Evolutionary conservation across 495 filamentous ascomycete genomes (phyloP).

Genomic region (Evansstolkia leycettana): DNA sequence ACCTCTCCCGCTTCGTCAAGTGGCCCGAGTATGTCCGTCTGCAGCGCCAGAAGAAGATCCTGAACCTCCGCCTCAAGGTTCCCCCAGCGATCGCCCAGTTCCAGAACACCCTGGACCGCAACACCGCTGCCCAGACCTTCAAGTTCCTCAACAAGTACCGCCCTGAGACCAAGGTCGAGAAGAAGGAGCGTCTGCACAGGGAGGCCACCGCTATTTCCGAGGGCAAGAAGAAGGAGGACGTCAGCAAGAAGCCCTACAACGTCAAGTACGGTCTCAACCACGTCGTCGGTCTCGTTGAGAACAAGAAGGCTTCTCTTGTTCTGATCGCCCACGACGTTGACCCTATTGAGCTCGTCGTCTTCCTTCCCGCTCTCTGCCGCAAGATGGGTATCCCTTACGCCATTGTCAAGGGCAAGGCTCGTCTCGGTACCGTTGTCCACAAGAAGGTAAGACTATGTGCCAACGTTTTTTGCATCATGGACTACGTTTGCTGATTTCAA

Average conservation of each 20-base stretch:
- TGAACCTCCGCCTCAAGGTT: constrained; percentile 97
- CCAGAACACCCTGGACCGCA: constrained; percentile 93
- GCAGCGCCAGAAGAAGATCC: constrained; percentile 99
- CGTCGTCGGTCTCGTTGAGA: constrained; percentile 98
- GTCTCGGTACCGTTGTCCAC: constrained; percentile 97
- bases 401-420: constrained; percentile 99
- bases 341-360: constrained; percentile 98
- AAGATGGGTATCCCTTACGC: constrained; percentile 99
- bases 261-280: constrained; percentile 99
- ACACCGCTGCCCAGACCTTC: constrained; percentile 91
- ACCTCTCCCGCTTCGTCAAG: constrained; percentile 98
- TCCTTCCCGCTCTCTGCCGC: constrained; percentile 95
- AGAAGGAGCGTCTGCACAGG: constrained; percentile 98
- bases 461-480: neutral
- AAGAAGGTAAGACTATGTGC: constrained; percentile 67
- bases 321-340: constrained; percentile 99
- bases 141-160: constrained; percentile 99
- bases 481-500: neutral
- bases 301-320: constrained; percentile 98
- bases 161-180: constrained; percentile 97
- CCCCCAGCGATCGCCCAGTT: constrained; percentile 97
- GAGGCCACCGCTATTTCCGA: constrained; percentile 94
- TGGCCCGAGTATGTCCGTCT: constrained; percentile 99
- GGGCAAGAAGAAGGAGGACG: constrained; percentile 99
- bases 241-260: constrained; percentile 97